A percentile compares a stretch with the other conserved stretches of the same genome.
phyloP scores from a whole-genome alignment of 306 rosid species.

The Astragalus glycyphyllos region DNA sequence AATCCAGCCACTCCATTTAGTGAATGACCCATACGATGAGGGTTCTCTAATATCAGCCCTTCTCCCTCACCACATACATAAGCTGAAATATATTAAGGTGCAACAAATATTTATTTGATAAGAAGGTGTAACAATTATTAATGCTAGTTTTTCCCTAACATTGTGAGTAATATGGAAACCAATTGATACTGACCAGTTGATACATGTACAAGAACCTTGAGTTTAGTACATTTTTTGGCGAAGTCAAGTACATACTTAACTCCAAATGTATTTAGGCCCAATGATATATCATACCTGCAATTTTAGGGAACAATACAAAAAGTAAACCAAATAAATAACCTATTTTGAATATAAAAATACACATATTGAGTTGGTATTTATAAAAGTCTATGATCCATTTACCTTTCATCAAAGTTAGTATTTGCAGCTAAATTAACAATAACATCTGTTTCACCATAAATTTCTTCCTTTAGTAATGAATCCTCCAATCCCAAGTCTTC shows the following conservation, averaged over 20 bases:
- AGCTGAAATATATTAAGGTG: slow-evolving; percentile 54
- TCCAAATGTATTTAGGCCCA: slow-evolving; percentile 75
- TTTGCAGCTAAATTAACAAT: slow-evolving; percentile 84
- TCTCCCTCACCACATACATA: slow-evolving; percentile 83
- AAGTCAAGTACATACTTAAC: slow-evolving; percentile 67
- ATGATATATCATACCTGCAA: slow-evolving; percentile 76
- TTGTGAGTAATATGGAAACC: neutral
- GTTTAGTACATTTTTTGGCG: slow-evolving; percentile 65
- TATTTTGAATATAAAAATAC: neutral
- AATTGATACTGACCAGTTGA: slow-evolving; percentile 71
- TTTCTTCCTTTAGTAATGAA: slow-evolving; percentile 58
- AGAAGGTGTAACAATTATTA: no score
- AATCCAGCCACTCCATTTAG: slow-evolving; percentile 70
- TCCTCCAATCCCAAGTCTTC: slow-evolving; percentile 73
- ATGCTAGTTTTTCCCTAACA: neutral
- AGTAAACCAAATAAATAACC: neutral
- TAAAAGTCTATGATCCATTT: neutral
- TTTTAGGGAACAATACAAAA: neutral
- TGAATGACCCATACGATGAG: slow-evolving; percentile 64
- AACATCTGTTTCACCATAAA: slow-evolving; percentile 58
- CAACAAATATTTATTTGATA: neutral
- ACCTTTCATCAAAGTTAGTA: slow-evolving; percentile 92
- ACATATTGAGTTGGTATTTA: neutral
- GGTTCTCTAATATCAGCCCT: slow-evolving; percentile 72
- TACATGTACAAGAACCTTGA: slow-evolving; percentile 77